A percentile compares a stretch with the other conserved stretches of the same genome.
Conservation (phyloP, 2,329 filamentous ascomycete genomes). For the Aspergillus sp. region DNA sequence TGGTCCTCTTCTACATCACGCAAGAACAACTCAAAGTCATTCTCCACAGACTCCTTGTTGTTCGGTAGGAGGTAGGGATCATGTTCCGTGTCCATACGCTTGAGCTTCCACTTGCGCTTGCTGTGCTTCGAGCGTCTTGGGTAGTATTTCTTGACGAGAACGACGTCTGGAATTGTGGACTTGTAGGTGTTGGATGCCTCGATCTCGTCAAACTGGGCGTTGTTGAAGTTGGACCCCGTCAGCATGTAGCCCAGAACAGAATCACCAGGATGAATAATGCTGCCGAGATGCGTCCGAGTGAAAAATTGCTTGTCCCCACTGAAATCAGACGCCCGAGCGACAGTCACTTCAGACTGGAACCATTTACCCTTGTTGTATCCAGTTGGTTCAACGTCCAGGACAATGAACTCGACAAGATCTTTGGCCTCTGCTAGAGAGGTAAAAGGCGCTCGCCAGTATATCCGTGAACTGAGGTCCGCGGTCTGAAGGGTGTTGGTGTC, state of each 20-base stretch:
- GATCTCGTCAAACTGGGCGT: conserved; percentile 76
- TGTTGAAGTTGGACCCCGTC: conserved; percentile 89
- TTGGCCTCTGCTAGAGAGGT: conserved; percentile 76
- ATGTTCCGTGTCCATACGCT: conserved; percentile 88
- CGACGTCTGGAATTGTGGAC: conserved; percentile 81
- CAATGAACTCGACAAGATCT: conserved; percentile 85
- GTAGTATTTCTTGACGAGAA: conserved; percentile 97
- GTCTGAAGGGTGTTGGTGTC: conserved; percentile 91
- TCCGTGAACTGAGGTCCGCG: conserved; percentile 74
- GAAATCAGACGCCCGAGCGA: conserved; percentile 82
- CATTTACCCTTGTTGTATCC: conserved; percentile 76
- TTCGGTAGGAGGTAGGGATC: conserved; percentile 62
- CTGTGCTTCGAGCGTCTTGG: conserved; percentile 79
- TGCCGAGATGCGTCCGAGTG: conserved; percentile 84
- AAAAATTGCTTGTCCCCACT: conserved; percentile 86
- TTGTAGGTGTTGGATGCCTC: conserved; percentile 75
- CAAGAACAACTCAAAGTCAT: conserved; percentile 96
- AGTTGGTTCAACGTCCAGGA: conserved; percentile 88
- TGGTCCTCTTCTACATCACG: conserved; percentile 94
- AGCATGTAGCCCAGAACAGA: conserved; percentile 94
- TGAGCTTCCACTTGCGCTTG: conserved; percentile 87
- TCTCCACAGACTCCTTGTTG: conserved; percentile 79
- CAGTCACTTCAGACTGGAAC: conserved; percentile 80
- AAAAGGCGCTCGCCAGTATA: conserved; percentile 93
- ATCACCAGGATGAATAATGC: conserved; percentile 82